Base-by-base conservation (phyloP, 2,329 filamentous ascomycete species). In the Massarina eburnea region DNA sequence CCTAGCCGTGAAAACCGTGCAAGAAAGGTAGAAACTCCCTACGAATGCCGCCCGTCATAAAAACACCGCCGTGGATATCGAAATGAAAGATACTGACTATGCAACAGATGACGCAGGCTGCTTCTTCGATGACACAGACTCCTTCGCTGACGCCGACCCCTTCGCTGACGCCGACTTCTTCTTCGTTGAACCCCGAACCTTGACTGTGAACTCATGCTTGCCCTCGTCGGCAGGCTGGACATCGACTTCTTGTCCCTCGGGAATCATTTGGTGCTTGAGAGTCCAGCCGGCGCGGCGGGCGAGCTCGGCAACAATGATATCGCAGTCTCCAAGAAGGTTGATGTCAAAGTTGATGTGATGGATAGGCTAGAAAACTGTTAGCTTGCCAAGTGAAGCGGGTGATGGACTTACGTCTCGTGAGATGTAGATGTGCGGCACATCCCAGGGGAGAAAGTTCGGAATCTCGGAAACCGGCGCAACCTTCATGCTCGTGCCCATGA, bases 381-480 rank as follows among this genome's bases (percentile, higher is more conserved):
- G 53, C 22, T 12, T 10, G 14, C 24, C 6, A 15, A 2, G 9
- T n/a, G 4, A 34, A 8, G 27, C 22, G n/a, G n/a, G 6, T 26
- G 10, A 34, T 21, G 15, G 15, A 71, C 77, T 62, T 71, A 81
- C 80, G 52, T 88, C 87, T 56, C 89, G 83, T 15, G 87, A 91
- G 58, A 96, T 89, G 72, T 94, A 95, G 52, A 96, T 88, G 71
- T 96, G 91, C 6, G 91, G 91, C 30, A 96, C 83, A 48, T 88
- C 71, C n/a, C 83, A 74, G 1, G 89, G 89, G 34, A 96, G 70
- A 59, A 87, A 88, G 27, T 87, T 86, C 1, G 91, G 88, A 37
- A 99, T 89, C 70, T 97, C 91, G 26, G 88, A 91, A 2, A 99
- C 94, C 26, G 94, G 94, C 1, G 90, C 91, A 2, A 99, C 94